These are phyloP conservation scores for Chamaenerion angustifolium DNA, from an alignment of 345 rosid genomes.

Conservation along the genomic window DNA sequence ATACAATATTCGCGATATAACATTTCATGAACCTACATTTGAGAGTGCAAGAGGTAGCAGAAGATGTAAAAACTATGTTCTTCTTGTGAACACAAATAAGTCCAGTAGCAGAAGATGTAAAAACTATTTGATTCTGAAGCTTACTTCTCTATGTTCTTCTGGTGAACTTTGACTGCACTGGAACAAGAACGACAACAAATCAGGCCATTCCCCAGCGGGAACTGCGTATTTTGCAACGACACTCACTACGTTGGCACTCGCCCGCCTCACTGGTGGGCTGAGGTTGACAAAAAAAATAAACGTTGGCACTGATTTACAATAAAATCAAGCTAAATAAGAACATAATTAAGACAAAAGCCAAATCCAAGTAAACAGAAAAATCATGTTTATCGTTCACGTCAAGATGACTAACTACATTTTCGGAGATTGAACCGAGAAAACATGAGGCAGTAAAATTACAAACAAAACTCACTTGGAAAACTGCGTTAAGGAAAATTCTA, in stretches of 20 bases:
- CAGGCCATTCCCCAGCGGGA: conserved; percentile 98
- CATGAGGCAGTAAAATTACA: too few relatives aligned
- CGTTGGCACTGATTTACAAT: neutral
- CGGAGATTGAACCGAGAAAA: too few relatives aligned
- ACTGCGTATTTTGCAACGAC: conserved; percentile 86
- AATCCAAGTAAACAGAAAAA: too few relatives aligned
- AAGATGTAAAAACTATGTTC: too few relatives aligned
- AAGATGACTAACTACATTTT: too few relatives aligned
- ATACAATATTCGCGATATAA: too few relatives aligned
- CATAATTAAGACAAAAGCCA: neutral
- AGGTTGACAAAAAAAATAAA: conserved; percentile 5
- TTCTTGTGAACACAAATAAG: neutral
- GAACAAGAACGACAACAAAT: conserved; percentile 71
- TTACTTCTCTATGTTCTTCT: conserved; percentile 96
- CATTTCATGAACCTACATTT: too few relatives aligned
- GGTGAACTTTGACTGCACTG: conserved; percentile 93
- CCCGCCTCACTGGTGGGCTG: conserved; percentile 89
- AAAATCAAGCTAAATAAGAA: conserved; percentile 2
- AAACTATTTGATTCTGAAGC: neutral
- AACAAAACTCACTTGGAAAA: too few relatives aligned
- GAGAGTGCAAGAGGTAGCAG: too few relatives aligned
- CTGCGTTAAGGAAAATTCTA: too few relatives aligned
- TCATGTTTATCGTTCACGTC: neutral
- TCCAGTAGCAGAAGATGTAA: neutral
- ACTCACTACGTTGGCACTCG: conserved; percentile 97